Conservation (phyloP, 176 grass and related monocot species). For the Guadua angustifolia region DNA sequence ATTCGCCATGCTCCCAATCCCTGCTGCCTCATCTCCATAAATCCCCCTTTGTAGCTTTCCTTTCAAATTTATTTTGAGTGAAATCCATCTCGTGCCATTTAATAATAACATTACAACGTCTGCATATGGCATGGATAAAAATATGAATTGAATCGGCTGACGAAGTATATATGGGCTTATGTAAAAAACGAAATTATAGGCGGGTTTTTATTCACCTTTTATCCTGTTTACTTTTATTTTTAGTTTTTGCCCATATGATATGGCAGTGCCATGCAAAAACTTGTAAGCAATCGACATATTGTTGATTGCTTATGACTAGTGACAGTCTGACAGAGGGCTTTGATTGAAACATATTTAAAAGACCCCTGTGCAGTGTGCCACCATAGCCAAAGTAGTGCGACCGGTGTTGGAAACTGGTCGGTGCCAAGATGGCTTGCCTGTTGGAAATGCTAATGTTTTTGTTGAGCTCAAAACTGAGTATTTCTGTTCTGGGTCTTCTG, state of each 20-base stretch:
- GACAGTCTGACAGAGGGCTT: not conserved
- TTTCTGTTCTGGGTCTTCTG: not conserved
- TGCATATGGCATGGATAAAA: not conserved
- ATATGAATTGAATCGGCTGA: not conserved
- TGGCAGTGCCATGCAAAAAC: not conserved
- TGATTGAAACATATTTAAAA: not conserved
- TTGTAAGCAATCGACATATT: not conserved
- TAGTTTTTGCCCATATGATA: not conserved
- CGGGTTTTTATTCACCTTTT: not conserved
- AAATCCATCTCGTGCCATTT: not conserved
- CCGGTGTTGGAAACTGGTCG: not conserved
- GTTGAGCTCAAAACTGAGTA: not conserved
- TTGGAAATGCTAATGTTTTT: not conserved
- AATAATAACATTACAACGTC: not conserved
- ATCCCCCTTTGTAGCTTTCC: not conserved
- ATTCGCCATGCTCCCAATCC: not conserved
- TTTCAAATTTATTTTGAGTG: slow-evolving; percentile 7
- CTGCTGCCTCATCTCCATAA: not conserved
- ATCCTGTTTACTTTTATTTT: not conserved
- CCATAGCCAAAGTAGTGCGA: not conserved
- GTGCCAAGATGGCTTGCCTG: not conserved
- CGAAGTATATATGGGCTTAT: not conserved
- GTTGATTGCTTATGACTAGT: not conserved
- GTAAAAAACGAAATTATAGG: not conserved
- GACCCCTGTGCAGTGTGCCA: not conserved